Conservation (phyloP, 2,329 filamentous ascomycete genomes). For the Cytospora mali region DNA sequence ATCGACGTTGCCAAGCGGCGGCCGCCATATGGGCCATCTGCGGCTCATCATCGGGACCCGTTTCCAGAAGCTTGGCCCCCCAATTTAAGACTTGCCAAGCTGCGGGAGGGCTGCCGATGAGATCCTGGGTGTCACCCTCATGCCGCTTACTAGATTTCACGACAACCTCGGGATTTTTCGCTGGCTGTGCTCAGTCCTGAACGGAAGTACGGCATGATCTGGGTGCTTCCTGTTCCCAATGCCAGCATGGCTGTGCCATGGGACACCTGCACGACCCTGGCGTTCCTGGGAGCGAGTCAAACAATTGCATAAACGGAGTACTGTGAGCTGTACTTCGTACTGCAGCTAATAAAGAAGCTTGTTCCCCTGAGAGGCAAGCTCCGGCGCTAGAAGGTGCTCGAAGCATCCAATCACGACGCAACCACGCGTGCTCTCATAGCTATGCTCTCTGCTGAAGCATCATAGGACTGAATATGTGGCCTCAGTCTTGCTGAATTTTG, state of each 20-base stretch:
- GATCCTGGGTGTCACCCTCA: conserved; percentile 11
- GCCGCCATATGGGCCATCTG: conserved; percentile 14
- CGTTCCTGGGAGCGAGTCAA: not conserved
- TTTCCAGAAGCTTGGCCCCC: conserved; percentile 24
- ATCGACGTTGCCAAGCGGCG: conserved; percentile 2
- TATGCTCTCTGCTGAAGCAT: not conserved
- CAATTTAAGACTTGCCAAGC: conserved; percentile 21
- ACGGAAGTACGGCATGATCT: not conserved
- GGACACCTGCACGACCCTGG: conserved; percentile 1
- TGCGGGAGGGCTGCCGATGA: conserved; percentile 13
- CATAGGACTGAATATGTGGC: not conserved
- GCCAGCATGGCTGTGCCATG: conserved; percentile 14
- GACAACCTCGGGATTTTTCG: conserved; percentile 3
- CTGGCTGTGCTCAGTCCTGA: not conserved
- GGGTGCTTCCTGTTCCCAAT: conserved; percentile 8
- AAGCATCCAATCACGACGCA: not conserved
- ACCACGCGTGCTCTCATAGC: not conserved
- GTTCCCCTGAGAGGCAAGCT: not conserved
- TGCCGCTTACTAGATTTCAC: conserved; percentile 13
- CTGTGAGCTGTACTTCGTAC: not conserved
- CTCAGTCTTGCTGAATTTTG: not conserved
- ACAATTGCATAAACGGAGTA: not conserved
- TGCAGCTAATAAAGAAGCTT: not conserved
- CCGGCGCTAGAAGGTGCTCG: not conserved
- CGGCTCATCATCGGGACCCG: conserved; percentile 11